phyloP scores from a whole-genome alignment of 345 rosid genomes.

The Camelina neglecta region DNA sequence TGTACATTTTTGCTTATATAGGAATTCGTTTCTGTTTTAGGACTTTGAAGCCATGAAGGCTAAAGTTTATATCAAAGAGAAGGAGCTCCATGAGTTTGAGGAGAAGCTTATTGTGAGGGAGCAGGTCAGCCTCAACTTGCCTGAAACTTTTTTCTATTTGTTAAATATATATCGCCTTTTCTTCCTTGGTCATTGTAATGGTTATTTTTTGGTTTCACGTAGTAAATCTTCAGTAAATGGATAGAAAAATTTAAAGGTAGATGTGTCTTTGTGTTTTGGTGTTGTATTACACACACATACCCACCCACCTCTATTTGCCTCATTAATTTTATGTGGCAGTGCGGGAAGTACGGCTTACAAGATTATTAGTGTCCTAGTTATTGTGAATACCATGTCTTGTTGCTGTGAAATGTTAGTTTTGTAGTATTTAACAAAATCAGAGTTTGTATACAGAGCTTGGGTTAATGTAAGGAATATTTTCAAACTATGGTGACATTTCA shows the following conservation, averaged over 20 bases:
- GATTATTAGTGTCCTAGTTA: neutral
- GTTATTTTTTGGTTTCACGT: neutral
- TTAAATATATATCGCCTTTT: conserved; percentile 6
- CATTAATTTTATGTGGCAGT: neutral
- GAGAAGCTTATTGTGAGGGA: conserved; percentile 72
- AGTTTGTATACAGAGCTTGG: neutral
- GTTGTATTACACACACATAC: neutral
- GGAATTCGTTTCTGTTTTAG: conserved; percentile 46
- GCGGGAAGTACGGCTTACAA: neutral
- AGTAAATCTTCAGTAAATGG: neutral
- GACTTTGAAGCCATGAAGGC: conserved; percentile 51
- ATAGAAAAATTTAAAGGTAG: neutral
- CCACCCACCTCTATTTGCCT: neutral
- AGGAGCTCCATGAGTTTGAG: conserved; percentile 62
- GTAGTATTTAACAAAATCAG: neutral
- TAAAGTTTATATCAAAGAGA: conserved; percentile 58
- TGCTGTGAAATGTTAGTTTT: neutral
- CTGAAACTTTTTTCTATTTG: conserved; percentile 1
- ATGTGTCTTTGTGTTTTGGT: neutral
- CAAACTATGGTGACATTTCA: neutral
- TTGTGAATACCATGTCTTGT: neutral
- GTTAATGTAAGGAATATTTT: neutral
- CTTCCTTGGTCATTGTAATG: neutral
- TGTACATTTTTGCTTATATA: conserved; percentile 26
- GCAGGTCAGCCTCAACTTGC: conserved; percentile 56